Evolutionary conservation across 2,329 filamentous ascomycete genomes (phyloP), one percentile per base, ranked within the genome.

Genomic region (Pseudogymnoascus sp.): DNA sequence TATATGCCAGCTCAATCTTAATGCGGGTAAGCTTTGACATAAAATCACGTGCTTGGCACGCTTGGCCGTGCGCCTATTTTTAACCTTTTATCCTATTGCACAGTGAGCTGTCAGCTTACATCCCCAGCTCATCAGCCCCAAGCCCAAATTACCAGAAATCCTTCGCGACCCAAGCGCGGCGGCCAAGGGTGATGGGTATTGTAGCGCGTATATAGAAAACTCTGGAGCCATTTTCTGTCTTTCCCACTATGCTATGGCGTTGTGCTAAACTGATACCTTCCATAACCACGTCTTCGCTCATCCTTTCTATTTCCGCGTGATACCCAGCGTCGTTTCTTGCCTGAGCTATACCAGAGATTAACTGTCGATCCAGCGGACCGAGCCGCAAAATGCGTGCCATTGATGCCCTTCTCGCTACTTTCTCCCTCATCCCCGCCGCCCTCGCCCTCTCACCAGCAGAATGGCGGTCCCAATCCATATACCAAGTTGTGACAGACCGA

Each of bases 401-500:
- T 18, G 28, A 33, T 28, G 47, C n/a, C 47, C n/a, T 53, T n/a
- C 9, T 53, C 28, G 47, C 47, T 12, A 28, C 47, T 8, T 30
- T 53, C 43, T 53, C 25, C 47, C 47, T 53, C 25, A n/a, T 53
- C 25, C 9, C 28, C 4, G 47, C 47, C 1, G 25, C 47, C 2
- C 47, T 18, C 25, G 47, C 47, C 7, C 47, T 53, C n/a, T 18
- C 47, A 9, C 47, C 64, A 8, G 64, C 66, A 15, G 60, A 72
- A 63, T 74, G 73, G 73, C 68, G 72, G 30, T 67, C 67, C 14
- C 69, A 70, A 35, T 72, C 73, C 15, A 75, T 76, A 60, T 76
- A 76, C 62, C 74, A 76, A 65, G 66, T 76, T 53, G 66, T 76
- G 62, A 76, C 74, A 8, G 75, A 76, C 62, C 68, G 75, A 7